Base-by-base conservation (phyloP, 345 rosid genomes). In the Eucalyptus erythrocorys region DNA sequence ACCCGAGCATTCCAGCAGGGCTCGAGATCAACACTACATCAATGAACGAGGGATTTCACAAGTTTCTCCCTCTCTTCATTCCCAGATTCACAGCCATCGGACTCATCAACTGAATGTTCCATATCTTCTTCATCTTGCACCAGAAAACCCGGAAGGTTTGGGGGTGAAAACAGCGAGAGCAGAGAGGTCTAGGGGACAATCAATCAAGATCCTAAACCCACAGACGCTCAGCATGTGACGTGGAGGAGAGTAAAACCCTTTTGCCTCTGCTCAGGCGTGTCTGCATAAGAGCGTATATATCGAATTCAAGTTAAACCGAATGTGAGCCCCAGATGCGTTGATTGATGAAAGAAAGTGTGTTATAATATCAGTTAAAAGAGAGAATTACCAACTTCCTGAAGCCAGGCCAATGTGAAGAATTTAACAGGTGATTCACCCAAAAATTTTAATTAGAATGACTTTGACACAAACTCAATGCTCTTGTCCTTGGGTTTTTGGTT, bases 121-220 rank as follows among this genome's bases (percentile, higher is more conserved):
- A 88, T 89, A 89, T 45, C 88, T 90, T 91, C 93, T 86, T 88
- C 90, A 88, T 86, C 71, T n/a, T 42, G 40, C 10, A 19, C 8
- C 19, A 42, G 85, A 85, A 80, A 87, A 90, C 88, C 68, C 91
- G 30, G 87, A 86, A 48, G 94, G 92, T 92, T 95, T 37, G 32
- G 99, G 98, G 61, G 97, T 91, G 90, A 97, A 96, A 89, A 94
- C 90, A 40, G 92, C 87, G 87, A 93, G 91, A 42, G 98, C 94
- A n/a, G 95, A 94, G 89, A 97, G 92, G 91, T 97, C 97, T 88
- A 94, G 50, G 27, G 98, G 99, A 80, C 98, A 97, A 80, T 96
- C 97, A 42, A 97, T 92, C 87, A 96, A 93, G 45, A 97, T 91
- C 92, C 95, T 94, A 84, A 94, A 94, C 79, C 98, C 99, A 48